Percentiles rank a stretch among this genome's conserved stretches.
These are phyloP conservation scores for Hamamelis virginiana DNA, from an alignment of 164 flowering plant species.

Conservation along the genomic window DNA sequence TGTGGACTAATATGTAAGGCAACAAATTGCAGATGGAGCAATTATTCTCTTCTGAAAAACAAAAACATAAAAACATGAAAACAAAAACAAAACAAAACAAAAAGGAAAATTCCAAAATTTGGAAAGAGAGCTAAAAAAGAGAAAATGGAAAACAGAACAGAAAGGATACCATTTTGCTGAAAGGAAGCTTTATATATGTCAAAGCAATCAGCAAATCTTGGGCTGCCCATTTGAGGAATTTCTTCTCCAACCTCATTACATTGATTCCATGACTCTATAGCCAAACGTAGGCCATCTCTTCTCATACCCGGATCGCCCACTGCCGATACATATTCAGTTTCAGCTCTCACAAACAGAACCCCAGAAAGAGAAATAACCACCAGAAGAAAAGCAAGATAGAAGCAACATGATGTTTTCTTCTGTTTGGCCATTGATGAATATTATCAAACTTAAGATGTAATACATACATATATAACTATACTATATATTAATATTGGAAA, in stretches of 20 bases:
- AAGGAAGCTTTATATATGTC: conserved; percentile 33
- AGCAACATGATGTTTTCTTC: background rate
- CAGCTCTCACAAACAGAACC: background rate
- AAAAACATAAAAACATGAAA: background rate
- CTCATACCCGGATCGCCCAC: conserved; percentile 63
- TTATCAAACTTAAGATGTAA: background rate
- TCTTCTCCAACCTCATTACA: conserved; percentile 74
- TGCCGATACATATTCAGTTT: conserved; percentile 37
- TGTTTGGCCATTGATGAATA: conserved; percentile 15
- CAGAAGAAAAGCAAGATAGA: conserved; percentile 6
- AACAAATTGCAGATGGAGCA: conserved; percentile 24
- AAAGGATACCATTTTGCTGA: conserved; percentile 15
- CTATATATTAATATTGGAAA: background rate
- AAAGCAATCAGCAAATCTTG: conserved; percentile 69
- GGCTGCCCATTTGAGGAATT: conserved; percentile 57
- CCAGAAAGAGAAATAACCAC: conserved; percentile 8
- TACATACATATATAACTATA: background rate
- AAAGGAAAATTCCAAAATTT: no score
- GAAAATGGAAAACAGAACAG: background rate
- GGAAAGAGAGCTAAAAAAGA: background rate
- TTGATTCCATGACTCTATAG: conserved; percentile 66
- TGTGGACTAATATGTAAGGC: conserved; percentile 35
- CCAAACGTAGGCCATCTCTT: conserved; percentile 51
- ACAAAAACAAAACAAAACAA: no score
- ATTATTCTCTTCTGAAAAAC: conserved; percentile 4